phyloP scores from a whole-genome alignment of 805 yeast genomes.

The Lipomyces spencermartinsiae region DNA sequence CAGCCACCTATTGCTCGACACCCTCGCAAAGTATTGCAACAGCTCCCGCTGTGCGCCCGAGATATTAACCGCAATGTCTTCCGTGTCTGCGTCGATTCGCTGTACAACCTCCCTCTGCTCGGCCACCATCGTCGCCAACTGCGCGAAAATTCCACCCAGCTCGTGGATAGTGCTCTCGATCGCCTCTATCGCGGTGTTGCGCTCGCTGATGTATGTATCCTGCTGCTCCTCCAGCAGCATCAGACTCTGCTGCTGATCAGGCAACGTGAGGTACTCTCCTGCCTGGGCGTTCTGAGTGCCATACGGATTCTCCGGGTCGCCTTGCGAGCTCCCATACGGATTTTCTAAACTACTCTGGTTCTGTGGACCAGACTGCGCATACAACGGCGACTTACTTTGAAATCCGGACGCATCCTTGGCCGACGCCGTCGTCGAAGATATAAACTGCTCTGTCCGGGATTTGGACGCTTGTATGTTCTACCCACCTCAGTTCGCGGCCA shows the following conservation, averaged over 20 bases:
- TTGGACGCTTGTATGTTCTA: constrained; percentile 76
- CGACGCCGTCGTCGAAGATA: constrained; percentile 54
- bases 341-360: constrained; percentile 30
- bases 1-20: constrained; percentile 90
- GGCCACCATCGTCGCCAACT: constrained; percentile 94
- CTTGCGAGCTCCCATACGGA: constrained; percentile 29
- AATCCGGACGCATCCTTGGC: constrained; percentile 37
- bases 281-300: constrained; percentile 41
- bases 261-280: constrained; percentile 68
- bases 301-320: constrained; percentile 35
- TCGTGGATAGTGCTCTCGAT: constrained; percentile 97
- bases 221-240: constrained; percentile 85
- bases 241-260: constrained; percentile 84
- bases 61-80: constrained; percentile 87
- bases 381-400: constrained; percentile 47
- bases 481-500: not conserved
- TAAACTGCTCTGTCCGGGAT: constrained; percentile 81
- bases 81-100: constrained; percentile 92
- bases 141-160: constrained; percentile 92
- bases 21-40: constrained; percentile 83
- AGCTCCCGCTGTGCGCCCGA: constrained; percentile 94
- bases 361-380: constrained; percentile 28
- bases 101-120: constrained; percentile 97
- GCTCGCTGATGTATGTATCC: constrained; percentile 73
- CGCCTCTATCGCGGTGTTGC: constrained; percentile 91